Base-by-base conservation (phyloP, 192 early-diverging fungal genomes). In the Mortierella claussenii region DNA sequence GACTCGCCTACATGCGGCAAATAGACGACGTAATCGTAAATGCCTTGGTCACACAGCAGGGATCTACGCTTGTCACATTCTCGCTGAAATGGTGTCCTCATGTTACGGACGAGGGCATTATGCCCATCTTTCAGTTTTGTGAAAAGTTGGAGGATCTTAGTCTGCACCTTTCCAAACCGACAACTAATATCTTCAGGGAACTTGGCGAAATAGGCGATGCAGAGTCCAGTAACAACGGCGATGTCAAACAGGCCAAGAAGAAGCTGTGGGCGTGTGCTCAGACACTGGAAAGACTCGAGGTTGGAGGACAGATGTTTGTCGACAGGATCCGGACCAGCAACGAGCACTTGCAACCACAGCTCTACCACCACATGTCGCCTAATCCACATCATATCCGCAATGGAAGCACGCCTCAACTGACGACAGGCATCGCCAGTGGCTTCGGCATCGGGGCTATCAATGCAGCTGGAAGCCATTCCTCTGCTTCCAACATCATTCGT, bases 1-100 rank as follows among this genome's bases (percentile, higher is more conserved):
- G 58, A 24, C 46, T 76, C 0, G 64, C 73, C 0, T 76, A 76
- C 20, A 21, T 76, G 50, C 57, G 51, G 9, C 63, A 66, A 21
- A 31, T 76, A n/a, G 65, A 76, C 20, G 59, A 76, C 59, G 52
- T 23, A 12, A 40, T 76, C 36, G 61, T 67, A 65, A 53, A 61
- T 12, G 48, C 64, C 0, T 12, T 76, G 4, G 65, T 65, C 0
- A 21, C 32, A 0, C 52, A 62, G 26, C 73, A 76, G 13, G 73
- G 73, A 9, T 13, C 45, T 3, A 62, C 40, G 43, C 59, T 76
- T 51, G 34, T 52, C 17, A 60, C 21, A 26, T 53, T 76, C 4
- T 67, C 73, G 0, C 45, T 76, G 4, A 50, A 76, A 15, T 76
- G 73, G 73, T 76, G 73, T 34, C 64, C 73, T 4, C 58, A 76